Evolutionary conservation across 441 rosid genomes (phyloP), one percentile per base, ranked within the genome.

Genomic region (Populus hybrid): DNA sequence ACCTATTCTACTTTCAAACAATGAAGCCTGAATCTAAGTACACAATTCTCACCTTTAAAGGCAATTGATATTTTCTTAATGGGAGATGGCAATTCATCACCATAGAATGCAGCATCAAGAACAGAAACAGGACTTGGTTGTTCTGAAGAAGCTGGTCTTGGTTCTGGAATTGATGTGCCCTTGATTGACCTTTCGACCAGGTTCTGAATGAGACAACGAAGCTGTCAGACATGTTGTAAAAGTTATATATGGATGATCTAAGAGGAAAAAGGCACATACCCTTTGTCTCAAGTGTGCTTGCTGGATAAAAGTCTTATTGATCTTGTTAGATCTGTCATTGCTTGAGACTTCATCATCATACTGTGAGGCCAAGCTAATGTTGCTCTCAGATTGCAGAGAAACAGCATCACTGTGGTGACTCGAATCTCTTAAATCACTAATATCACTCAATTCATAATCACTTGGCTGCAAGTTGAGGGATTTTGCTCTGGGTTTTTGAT

Each of bases 111-210:
- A 77, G 93, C 88, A 85, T 94, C 98, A 29, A 97, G 98, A 77
- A 97, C 94, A 53, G 99, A 93, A 76, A 94, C 88, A 2, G 98
- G 99, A 77, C 99, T 97, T 12, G 99, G 99, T 78, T 97, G 99
- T 81, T 97, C 95, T 61, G 85, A 84, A 29, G 93, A 79, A 76
- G 82, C 76, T 79, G 69, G 78, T 64, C 80, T 82, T 73, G 81
- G 88, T 83, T 89, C 83, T 76, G 79, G 72, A 70, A 11, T 69
- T 66, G 80, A 61, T 28, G 64, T 78, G 28, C 79, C 89, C 74
- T 86, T 87, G 70, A 53, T 78, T 21, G 73, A 81, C 77, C 88
- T 82, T 76, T 83, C 76, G 33, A 75, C 84, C 74, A 84, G 88
- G 79, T 86, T 85, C 97, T 93, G 90, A 71, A 81, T 24, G 77